Percentiles rank a stretch among this genome's conserved stretches.
Evolutionary conservation across 2,329 filamentous ascomycete genomes (phyloP).

Genomic region (Pseudocercospora crystallina): DNA sequence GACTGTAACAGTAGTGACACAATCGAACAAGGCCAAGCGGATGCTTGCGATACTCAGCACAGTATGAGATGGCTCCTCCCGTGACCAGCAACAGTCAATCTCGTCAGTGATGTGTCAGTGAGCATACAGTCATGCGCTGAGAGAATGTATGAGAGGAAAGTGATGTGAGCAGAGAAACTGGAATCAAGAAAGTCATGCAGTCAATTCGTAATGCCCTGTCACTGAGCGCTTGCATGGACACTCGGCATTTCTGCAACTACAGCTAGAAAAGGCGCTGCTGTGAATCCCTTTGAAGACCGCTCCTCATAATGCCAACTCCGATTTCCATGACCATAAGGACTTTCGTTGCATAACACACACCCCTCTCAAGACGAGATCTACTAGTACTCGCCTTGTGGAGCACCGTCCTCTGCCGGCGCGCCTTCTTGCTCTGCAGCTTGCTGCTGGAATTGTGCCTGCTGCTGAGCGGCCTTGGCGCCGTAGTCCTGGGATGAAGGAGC

Average conservation of each 20-base stretch:
- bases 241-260: no score
- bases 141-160: no score
- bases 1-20: slow-evolving; percentile 37
- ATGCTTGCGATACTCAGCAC: no score
- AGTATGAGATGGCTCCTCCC: no score
- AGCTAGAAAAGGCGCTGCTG: no score
- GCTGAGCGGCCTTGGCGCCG: slow-evolving; percentile 81
- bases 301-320: slow-evolving; percentile 13
- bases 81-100: no score
- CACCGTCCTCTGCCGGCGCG: slow-evolving; percentile 25
- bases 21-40: neutral
- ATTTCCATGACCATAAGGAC: slow-evolving; percentile 15
- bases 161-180: no score
- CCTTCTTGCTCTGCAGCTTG: slow-evolving; percentile 44
- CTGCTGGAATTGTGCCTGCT: slow-evolving; percentile 61
- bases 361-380: slow-evolving; percentile 4
- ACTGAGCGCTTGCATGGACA: no score
- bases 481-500: slow-evolving; percentile 98
- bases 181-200: no score
- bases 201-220: no score
- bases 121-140: no score
- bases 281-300: slow-evolving; percentile 2
- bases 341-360: slow-evolving; percentile 10
- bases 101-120: no score
- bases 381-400: slow-evolving; percentile 16